Percentiles rank a stretch among this genome's conserved stretches.
phyloP scores from a whole-genome alignment of 345 rosid species.

The Melastoma malabathricum region DNA sequence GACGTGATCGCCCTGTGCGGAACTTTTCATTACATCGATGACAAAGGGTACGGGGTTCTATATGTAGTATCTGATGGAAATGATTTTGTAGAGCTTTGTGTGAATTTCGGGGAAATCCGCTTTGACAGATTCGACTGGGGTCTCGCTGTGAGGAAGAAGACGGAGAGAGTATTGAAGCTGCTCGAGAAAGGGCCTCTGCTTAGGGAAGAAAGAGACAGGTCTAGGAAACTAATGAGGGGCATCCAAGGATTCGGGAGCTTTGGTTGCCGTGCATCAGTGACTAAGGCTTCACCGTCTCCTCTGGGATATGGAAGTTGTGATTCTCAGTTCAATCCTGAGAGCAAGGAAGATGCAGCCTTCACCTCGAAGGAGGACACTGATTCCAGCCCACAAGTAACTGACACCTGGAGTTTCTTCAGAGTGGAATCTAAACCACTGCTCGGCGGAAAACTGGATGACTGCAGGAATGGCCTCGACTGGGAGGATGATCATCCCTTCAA shows the following conservation, averaged over 20 bases:
- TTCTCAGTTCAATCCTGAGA: slow-evolving; percentile 30
- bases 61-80: neutral
- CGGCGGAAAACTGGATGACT: slow-evolving; percentile 13
- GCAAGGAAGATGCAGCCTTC: slow-evolving; percentile 22
- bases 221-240: slow-evolving; percentile 70
- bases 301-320: slow-evolving; percentile 31
- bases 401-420: neutral
- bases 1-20: slow-evolving; percentile 37
- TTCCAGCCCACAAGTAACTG: neutral
- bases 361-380: neutral
- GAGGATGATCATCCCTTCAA: slow-evolving; percentile 44
- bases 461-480: neutral
- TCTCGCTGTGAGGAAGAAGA: slow-evolving; percentile 56
- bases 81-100: neutral
- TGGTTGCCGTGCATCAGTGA: slow-evolving; percentile 23
- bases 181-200: slow-evolving; percentile 54
- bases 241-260: slow-evolving; percentile 89
- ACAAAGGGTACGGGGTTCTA: slow-evolving; percentile 47
- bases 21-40: slow-evolving; percentile 58
- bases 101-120: neutral
- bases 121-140: slow-evolving; percentile 79
- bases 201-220: slow-evolving; percentile 61
- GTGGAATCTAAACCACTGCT: slow-evolving; percentile 31
- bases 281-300: slow-evolving; percentile 16
- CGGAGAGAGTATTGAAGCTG: slow-evolving; percentile 50